These are phyloP conservation scores for Corinectria fuckeliana DNA, from an alignment of 2,329 filamentous ascomycete species.

Conservation along the genomic window DNA sequence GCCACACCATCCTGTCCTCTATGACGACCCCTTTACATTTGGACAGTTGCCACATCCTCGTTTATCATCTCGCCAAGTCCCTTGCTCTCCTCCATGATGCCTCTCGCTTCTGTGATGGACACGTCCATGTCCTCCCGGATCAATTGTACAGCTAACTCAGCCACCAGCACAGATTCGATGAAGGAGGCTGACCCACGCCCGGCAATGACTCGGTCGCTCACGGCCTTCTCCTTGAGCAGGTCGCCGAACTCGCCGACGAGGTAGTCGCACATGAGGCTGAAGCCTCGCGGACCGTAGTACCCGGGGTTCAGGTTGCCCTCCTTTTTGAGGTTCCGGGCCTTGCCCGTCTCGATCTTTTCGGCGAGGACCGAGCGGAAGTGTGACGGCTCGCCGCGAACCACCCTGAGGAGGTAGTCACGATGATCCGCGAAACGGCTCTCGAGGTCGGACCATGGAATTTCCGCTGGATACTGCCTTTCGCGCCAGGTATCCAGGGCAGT, in stretches of 20 bases:
- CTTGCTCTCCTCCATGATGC: conserved; percentile 70
- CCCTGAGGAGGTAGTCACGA: conserved; percentile 58
- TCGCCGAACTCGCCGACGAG: conserved; percentile 67
- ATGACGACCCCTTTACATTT: neutral
- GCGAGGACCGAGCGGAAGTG: conserved; percentile 66
- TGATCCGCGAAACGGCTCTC: conserved; percentile 64
- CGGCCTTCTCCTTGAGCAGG: conserved; percentile 65
- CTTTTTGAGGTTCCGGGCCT: conserved; percentile 64
- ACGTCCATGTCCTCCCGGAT: conserved; percentile 64
- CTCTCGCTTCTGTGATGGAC: conserved; percentile 50
- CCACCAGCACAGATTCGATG: conserved; percentile 78
- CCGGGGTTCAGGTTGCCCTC: conserved; percentile 71
- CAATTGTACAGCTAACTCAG: conserved; percentile 66
- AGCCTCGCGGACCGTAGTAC: conserved; percentile 82
- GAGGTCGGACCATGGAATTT: conserved; percentile 69
- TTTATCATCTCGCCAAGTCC: conserved; percentile 72
- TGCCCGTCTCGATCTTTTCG: conserved; percentile 61
- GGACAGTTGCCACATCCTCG: conserved; percentile 54
- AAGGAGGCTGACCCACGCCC: conserved; percentile 71
- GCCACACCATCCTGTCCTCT: neutral
- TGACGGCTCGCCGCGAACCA: conserved; percentile 67
- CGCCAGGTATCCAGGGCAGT: conserved; percentile 57
- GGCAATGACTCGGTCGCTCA: conserved; percentile 70
- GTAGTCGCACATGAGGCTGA: conserved; percentile 73
- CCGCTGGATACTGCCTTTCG: conserved; percentile 68